Evolutionary conservation across 2,329 filamentous ascomycete species (phyloP), one percentile per base, ranked within the genome.

Genomic region (Sporothrix variecibatus): DNA sequence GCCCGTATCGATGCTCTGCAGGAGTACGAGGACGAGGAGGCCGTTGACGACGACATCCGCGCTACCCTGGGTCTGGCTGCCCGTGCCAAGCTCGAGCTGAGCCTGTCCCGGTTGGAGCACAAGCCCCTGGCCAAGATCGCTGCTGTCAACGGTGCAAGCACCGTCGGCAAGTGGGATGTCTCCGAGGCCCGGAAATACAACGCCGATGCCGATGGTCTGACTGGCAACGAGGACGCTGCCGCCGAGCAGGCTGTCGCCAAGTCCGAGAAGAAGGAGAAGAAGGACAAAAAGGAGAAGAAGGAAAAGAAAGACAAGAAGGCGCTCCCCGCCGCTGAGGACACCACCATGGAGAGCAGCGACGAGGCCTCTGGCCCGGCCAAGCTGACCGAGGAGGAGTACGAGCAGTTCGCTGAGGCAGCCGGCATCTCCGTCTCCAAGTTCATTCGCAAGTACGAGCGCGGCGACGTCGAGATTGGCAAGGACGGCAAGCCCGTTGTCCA

Each of bases 131-230:
- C 93, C 75, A 88, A 91, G 77, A 68, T 65, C 11, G 31, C 51
- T 12, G 34, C 49, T 26, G 15, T 49, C 17, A 74, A 73, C 49
- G 82, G 87, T 49, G 84, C 85, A 8, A 82, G 85, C 53, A 84
- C 85, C 58, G 84, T 87, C 74, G 90, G 91, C 79, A 97, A 97
- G 84, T 97, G 94, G 88, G 93, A 95, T 77, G 87, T 99, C 80
- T 97, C 97, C 85, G 94, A 98, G 83, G 93, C 93, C 12, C 89
- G 94, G 81, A 96, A 95, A 84, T 99, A 99, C 88, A 98, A 98
- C 83, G 88, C 90, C 68, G 95, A 98, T 81, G 96, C 94, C 72
- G 96, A 99, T 83, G 95, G 94, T 76, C 85, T 98, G 70, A 87
- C 87, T 75, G 90, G 89, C 67, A 89, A 93, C 78, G 91, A 92